Evolutionary conservation across 2,329 filamentous ascomycete species (phyloP).

Genomic region (Xylariaceae sp.): DNA sequence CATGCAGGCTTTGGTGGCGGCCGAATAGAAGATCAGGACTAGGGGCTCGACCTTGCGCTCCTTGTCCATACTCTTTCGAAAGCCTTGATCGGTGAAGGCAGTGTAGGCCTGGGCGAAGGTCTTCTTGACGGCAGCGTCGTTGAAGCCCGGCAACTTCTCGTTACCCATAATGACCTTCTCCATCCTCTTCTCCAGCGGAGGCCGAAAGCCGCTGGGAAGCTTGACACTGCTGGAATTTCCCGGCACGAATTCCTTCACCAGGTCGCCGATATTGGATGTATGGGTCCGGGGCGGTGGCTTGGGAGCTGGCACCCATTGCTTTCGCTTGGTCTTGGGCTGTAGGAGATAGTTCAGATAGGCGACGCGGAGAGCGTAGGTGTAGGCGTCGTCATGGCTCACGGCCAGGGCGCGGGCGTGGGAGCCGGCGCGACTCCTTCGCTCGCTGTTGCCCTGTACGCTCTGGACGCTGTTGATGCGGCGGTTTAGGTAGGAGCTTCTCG

Average conservation of each 20-base stretch:
- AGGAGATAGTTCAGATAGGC: slow-evolving; percentile 91
- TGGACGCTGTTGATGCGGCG: slow-evolving; percentile 45
- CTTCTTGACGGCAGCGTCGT: slow-evolving; percentile 82
- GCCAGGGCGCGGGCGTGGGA: slow-evolving; percentile 40
- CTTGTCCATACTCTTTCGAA: slow-evolving; percentile 87
- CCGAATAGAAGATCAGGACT: slow-evolving; percentile 92
- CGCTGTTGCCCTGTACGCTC: slow-evolving; percentile 36
- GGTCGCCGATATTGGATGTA: slow-evolving; percentile 69
- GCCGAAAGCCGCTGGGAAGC: slow-evolving; percentile 49
- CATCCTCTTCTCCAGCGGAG: slow-evolving; percentile 60
- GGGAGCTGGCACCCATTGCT: slow-evolving; percentile 70
- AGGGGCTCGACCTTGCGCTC: slow-evolving; percentile 88
- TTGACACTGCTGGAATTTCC: slow-evolving; percentile 43
- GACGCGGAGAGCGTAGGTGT: slow-evolving; percentile 81
- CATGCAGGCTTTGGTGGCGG: slow-evolving; percentile 81
- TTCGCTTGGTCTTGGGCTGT: slow-evolving; percentile 80
- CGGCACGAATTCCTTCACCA: slow-evolving; percentile 77
- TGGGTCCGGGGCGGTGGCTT: slow-evolving; percentile 55
- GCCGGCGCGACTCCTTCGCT: slow-evolving; percentile 32
- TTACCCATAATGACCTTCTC: slow-evolving; percentile 72
- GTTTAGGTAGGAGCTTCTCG: slow-evolving; percentile 13
- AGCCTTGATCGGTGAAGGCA: slow-evolving; percentile 79
- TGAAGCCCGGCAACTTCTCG: slow-evolving; percentile 80
- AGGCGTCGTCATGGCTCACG: slow-evolving; percentile 71
- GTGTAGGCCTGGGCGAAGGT: slow-evolving; percentile 94